Evolutionary conservation across 257 asterid genomes (phyloP).

Genomic region (Anisodus tanguticus): DNA sequence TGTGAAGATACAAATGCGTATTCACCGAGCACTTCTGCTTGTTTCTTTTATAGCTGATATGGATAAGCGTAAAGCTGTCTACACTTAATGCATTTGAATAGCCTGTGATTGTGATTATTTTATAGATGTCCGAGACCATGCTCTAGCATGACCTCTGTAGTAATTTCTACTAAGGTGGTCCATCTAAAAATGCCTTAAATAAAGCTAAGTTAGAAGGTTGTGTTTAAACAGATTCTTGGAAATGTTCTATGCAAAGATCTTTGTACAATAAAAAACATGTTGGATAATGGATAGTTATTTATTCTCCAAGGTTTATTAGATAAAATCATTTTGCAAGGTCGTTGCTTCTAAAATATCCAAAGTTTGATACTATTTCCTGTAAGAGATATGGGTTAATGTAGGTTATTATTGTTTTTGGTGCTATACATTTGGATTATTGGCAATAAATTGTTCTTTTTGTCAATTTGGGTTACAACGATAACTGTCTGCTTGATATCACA

Average conservation of each 20-base stretch:
- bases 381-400: not conserved
- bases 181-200: not conserved
- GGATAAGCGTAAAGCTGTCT: not conserved
- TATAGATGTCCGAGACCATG: not conserved
- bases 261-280: not conserved
- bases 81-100: conserved; percentile 1
- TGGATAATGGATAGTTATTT: not conserved
- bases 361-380: not conserved
- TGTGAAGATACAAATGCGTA: not conserved
- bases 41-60: not conserved
- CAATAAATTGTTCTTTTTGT: not conserved
- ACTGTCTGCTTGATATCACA: not conserved
- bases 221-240: not conserved
- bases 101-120: conserved; percentile 19
- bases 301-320: not conserved
- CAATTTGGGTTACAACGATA: not conserved
- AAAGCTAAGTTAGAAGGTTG: not conserved
- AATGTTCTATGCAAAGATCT: not conserved
- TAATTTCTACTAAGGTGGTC: not conserved
- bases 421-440: conserved; percentile 14
- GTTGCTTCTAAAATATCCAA: conserved; percentile 12
- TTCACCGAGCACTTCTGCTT: not conserved
- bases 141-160: not conserved
- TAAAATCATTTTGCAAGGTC: conserved; percentile 5
- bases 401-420: conserved; percentile 14